Conservation (phyloP, 257 asterid genomes). For the Solanum virginianum region DNA sequence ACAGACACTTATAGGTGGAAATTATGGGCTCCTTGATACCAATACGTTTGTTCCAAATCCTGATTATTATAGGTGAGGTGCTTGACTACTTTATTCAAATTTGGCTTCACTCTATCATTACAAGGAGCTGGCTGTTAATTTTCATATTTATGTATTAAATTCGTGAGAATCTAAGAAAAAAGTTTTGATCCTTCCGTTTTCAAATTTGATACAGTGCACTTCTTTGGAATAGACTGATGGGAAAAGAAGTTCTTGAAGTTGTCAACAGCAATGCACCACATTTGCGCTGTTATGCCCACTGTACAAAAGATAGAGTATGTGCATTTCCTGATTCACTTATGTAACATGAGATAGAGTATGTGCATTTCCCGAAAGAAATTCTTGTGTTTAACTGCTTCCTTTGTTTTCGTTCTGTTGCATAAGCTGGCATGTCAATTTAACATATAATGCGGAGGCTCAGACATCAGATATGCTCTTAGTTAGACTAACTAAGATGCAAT, state of each 20-base stretch:
- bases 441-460: not conserved
- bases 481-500: not conserved
- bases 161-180: not conserved
- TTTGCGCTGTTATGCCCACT: constrained; percentile 80
- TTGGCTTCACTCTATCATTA: not conserved
- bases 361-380: not conserved
- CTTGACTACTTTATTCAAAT: not conserved
- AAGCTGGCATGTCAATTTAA: not conserved
- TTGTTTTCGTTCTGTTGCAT: not conserved
- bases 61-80: constrained; percentile 75
- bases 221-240: constrained; percentile 94
- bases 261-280: constrained; percentile 31
- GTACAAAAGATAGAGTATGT: constrained; percentile 62
- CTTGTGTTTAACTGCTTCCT: not conserved
- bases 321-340: not conserved
- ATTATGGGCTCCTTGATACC: constrained; percentile 70
- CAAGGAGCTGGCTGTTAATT: not conserved
- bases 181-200: not conserved
- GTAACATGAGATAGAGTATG: constrained; percentile 28
- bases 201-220: constrained; percentile 46
- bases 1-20: constrained; percentile 86
- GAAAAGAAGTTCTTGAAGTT: constrained; percentile 59
- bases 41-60: constrained; percentile 71
- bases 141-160: not conserved
- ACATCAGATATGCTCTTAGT: not conserved